Evolutionary conservation across 495 filamentous ascomycete genomes (phyloP), one percentile per base, ranked within the genome.

Genomic region (Cercophora samala): DNA sequence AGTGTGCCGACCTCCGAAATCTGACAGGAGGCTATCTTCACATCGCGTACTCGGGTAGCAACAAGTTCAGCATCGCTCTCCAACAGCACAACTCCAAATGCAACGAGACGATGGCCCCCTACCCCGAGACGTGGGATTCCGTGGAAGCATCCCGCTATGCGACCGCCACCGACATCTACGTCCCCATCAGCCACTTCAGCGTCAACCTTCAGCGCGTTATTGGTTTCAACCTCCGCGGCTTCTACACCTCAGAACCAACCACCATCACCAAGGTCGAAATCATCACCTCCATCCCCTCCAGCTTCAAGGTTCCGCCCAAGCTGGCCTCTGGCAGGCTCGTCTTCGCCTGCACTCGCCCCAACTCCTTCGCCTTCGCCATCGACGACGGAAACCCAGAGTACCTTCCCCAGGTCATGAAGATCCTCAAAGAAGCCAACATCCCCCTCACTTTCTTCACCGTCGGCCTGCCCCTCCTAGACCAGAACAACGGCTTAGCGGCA

Each of bases 371-470:
- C 0, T 91, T 93, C 74, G 90, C 90, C 62, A 93, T 93, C 70
- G 90, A 93, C 74, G 90, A 93, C 75, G 90, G 90, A 5, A 79
- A 85, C 66, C 90, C 90, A 6, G 65, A 79, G 37, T 82, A 81
- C 65, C 88, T 90, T 5, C 81, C 87, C 69, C 71, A 84, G 66
- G 87, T 93, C 46, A 86, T 91, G 83, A 72, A 82, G 24, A 87
- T 89, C 37, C 79, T 93, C 63, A 82, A 86, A 13, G 82, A 85
- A 13, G 90, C 87, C 42, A 60, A 74, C 52, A 88, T 93, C 67
- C 82, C 84, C 66, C 89, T 90, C 1, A 93, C 90, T 0, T 93
- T 93, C 77, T 93, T 93, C 77, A 91, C 88, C 46, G 90, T 92
- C 54, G 90, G 90, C 1, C 77, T 83, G 6, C 86, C 89, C 0